phyloP scores from a whole-genome alignment of 169 alveolate genomes.

The Pseudocohnilembus persalinus region DNA sequence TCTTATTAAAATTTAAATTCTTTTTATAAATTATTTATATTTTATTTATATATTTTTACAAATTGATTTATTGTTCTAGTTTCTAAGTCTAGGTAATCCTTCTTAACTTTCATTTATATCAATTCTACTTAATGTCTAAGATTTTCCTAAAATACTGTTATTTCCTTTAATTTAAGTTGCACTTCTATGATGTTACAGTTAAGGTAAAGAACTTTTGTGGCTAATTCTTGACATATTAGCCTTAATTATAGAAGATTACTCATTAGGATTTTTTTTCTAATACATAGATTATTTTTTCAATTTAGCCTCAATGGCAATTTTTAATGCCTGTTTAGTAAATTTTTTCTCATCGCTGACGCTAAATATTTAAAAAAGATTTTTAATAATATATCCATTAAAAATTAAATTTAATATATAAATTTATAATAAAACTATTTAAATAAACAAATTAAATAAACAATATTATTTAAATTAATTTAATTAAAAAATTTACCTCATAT shows the following conservation, averaged over 20 bases:
- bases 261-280: slow-evolving; percentile 19
- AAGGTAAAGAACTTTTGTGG: background rate
- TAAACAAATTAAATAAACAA: too few relatives aligned
- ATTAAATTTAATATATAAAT: too few relatives aligned
- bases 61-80: background rate
- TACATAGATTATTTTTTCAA: slow-evolving; percentile 44
- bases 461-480: too few relatives aligned
- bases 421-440: too few relatives aligned
- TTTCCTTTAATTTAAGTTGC: slow-evolving; percentile 11
- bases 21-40: too few relatives aligned
- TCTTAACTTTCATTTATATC: background rate
- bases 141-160: background rate
- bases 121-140: background rate
- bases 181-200: slow-evolving; percentile 15
- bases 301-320: slow-evolving; percentile 50
- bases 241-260: slow-evolving; percentile 27
- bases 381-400: too few relatives aligned
- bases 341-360: slow-evolving; percentile 43
- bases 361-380: too few relatives aligned
- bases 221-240: slow-evolving; percentile 8
- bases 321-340: slow-evolving; percentile 45
- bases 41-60: too few relatives aligned
- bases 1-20: too few relatives aligned
- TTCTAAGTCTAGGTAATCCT: background rate
- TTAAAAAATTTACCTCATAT: slow-evolving; percentile 20